Conservation (phyloP, 2,329 filamentous ascomycete genomes). For the Alternaria novae-zelandiae region DNA sequence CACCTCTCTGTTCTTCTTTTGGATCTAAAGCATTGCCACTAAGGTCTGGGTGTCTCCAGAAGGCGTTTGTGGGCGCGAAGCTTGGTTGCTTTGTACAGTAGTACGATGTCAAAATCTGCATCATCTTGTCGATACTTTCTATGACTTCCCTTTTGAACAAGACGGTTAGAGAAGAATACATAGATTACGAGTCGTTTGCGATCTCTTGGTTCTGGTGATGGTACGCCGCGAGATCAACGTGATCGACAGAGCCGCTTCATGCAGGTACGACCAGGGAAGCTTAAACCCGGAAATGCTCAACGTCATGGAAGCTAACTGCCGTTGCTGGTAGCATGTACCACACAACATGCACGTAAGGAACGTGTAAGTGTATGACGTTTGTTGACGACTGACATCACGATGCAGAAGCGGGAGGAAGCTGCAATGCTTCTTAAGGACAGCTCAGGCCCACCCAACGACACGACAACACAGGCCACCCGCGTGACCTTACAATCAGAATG, state of each 20-base stretch:
- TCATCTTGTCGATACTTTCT: not conserved
- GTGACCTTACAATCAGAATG: not conserved
- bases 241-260: constrained; percentile 2
- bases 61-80: not conserved
- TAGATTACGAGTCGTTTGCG: not conserved
- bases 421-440: not conserved
- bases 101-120: not conserved
- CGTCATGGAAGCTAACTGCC: constrained; percentile 6
- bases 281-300: constrained; percentile 6
- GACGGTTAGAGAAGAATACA: not conserved
- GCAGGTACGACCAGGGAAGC: constrained; percentile 4
- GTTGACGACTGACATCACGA: constrained; percentile 1
- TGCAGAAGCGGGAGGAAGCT: not conserved
- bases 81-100: not conserved
- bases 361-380: constrained; percentile 2
- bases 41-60: not conserved
- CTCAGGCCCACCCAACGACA: not conserved
- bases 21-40: not conserved
- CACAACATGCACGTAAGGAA: not conserved
- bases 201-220: not conserved
- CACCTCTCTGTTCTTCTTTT: not conserved
- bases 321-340: not conserved
- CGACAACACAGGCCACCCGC: not conserved
- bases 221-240: not conserved
- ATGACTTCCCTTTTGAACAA: not conserved